Conservation (phyloP, 768 basidiomycete species). For the Amanita inopinata region DNA sequence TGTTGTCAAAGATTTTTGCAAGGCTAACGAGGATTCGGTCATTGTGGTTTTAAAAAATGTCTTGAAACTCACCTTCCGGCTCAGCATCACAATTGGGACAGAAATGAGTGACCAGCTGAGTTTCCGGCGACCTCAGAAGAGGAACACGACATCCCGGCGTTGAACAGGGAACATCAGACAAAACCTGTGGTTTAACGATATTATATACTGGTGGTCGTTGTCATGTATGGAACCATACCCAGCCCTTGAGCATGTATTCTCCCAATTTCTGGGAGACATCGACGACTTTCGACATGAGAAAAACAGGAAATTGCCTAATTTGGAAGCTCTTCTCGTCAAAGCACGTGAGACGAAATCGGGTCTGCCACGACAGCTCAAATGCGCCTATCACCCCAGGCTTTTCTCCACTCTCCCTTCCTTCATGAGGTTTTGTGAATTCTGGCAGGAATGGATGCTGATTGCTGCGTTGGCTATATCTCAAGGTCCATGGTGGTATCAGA, state of each 20-base stretch:
- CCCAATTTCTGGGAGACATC: constrained; percentile 58
- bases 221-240: constrained; percentile 40
- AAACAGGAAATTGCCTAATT: no score
- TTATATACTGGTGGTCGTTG: background rate
- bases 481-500: constrained; percentile 20
- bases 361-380: constrained; percentile 26
- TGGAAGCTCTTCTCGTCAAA: no score
- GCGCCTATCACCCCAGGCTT: no score
- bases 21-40: background rate
- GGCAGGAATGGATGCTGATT: constrained; percentile 39
- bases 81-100: constrained; percentile 57
- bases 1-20: constrained; percentile 14
- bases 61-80: constrained; percentile 20
- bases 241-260: constrained; percentile 68
- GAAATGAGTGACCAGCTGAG: constrained; percentile 34
- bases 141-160: constrained; percentile 52
- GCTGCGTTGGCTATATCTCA: constrained; percentile 30
- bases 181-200: background rate
- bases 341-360: background rate
- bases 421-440: constrained; percentile 44
- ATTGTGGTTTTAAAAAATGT: background rate
- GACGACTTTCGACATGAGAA: constrained; percentile 37
- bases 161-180: constrained; percentile 35
- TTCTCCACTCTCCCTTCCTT: constrained; percentile 13
- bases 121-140: constrained; percentile 60